A percentile compares a stretch with the other conserved stretches of the same genome.
Conservation (phyloP, 2,329 filamentous ascomycete genomes). For the Esteya vermicola region DNA sequence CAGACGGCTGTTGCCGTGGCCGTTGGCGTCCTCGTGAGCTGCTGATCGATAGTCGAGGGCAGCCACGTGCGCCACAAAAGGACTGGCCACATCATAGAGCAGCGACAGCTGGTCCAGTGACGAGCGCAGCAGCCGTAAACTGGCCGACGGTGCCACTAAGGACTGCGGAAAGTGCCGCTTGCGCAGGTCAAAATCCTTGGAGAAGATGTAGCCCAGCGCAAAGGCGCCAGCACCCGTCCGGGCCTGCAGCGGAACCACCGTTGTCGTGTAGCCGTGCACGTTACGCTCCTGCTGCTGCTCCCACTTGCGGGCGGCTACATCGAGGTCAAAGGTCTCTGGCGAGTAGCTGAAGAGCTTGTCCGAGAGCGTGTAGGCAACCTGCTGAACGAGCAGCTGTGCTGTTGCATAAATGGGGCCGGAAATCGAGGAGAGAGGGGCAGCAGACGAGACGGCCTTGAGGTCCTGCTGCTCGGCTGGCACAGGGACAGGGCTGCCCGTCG, state of each 20-base stretch:
- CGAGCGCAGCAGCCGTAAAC: conserved; percentile 65
- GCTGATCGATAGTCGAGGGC: conserved; percentile 85
- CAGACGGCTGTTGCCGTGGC: too few relatives aligned
- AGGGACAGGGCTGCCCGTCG: conserved; percentile 12
- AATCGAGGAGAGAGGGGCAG: conserved; percentile 48
- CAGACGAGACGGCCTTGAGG: conserved; percentile 27
- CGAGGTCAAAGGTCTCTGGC: conserved; percentile 82
- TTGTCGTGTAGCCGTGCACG: conserved; percentile 65
- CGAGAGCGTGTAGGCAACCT: conserved; percentile 86
- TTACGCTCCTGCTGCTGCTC: conserved; percentile 55
- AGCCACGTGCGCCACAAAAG: conserved; percentile 83
- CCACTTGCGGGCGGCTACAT: conserved; percentile 72
- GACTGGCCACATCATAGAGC: conserved; percentile 82
- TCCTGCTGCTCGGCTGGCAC: too few relatives aligned
- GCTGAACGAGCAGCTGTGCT: conserved; percentile 85
- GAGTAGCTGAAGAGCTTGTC: conserved; percentile 98
- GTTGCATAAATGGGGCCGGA: conserved; percentile 85
- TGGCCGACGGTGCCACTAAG: conserved; percentile 74
- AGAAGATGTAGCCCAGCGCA: conserved; percentile 94
- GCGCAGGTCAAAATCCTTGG: conserved; percentile 82
- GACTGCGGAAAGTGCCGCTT: conserved; percentile 88
- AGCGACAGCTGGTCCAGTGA: conserved; percentile 83
- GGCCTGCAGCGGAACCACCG: conserved; percentile 71
- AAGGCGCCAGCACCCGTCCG: conserved; percentile 79
- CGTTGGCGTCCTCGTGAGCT: conserved; percentile 40